A percentile compares a stretch with the other conserved stretches of the same genome.
These are phyloP conservation scores for Leptographium galeiforme DNA, from an alignment of 2,329 filamentous ascomycete genomes.

Conservation along the genomic window DNA sequence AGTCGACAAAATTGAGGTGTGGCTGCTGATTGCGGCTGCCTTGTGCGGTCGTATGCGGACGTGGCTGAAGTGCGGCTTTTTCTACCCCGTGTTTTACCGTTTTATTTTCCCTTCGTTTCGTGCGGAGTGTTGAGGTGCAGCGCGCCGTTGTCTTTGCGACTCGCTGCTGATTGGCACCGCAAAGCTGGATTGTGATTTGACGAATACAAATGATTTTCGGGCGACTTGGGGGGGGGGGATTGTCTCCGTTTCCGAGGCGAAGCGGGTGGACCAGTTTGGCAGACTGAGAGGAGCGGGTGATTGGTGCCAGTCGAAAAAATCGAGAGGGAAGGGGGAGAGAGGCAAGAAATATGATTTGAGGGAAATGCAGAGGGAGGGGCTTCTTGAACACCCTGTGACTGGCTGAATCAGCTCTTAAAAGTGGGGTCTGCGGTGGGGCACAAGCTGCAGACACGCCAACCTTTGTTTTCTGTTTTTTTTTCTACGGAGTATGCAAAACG, in stretches of 20 bases:
- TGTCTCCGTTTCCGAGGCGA: not conserved
- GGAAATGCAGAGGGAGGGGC: conserved; percentile 24
- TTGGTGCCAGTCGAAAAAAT: conserved; percentile 14
- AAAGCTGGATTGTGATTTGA: conserved; percentile 6
- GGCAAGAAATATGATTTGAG: conserved; percentile 39
- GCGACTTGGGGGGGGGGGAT: not conserved
- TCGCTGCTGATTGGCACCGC: conserved; percentile 9
- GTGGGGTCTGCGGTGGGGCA: not conserved
- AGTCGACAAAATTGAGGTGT: not conserved
- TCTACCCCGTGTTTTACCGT: not conserved
- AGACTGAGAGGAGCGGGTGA: conserved; percentile 23
- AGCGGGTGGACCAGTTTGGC: conserved; percentile 25
- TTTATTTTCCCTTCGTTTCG: not conserved
- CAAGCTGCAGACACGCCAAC: not conserved
- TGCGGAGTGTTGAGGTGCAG: not conserved
- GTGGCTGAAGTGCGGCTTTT: not conserved
- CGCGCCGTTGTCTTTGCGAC: conserved; percentile 4
- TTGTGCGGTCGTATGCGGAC: not conserved
- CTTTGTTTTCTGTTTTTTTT: not conserved
- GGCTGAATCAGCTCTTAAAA: conserved; percentile 25
- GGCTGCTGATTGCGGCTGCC: not conserved
- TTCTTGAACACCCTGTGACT: conserved; percentile 24
- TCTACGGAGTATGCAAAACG: not conserved
- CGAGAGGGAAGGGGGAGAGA: conserved; percentile 8
- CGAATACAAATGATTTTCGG: not conserved